Conservation (phyloP, 2,329 filamentous ascomycete genomes). For the Didymella keratinophila region DNA sequence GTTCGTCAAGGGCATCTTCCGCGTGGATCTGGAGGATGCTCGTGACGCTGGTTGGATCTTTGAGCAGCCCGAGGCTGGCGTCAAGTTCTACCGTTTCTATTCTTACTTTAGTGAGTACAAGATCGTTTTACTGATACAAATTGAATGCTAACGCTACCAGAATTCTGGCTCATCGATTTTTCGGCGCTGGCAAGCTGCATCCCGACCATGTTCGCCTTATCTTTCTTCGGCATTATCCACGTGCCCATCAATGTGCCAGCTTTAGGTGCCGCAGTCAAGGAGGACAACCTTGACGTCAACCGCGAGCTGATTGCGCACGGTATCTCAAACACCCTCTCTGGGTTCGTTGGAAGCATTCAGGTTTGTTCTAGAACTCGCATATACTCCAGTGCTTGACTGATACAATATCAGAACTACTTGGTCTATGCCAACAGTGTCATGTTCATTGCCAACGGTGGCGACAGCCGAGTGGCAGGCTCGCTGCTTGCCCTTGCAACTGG, state of each 20-base stretch:
- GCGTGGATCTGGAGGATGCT: constrained; percentile 71
- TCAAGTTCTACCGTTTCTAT: constrained; percentile 98
- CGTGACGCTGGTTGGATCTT: constrained; percentile 89
- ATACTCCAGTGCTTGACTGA: no score
- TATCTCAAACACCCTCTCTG: constrained; percentile 89
- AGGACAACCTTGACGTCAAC: constrained; percentile 91
- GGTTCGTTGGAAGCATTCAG: constrained; percentile 83
- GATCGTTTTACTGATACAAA: background rate
- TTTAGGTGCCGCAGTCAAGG: constrained; percentile 85
- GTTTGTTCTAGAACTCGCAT: constrained; percentile 47
- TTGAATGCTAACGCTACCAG: constrained; percentile 53
- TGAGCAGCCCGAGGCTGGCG: constrained; percentile 78
- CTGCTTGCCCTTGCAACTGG: constrained; percentile 83
- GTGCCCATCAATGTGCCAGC: constrained; percentile 98
- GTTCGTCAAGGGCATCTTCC: constrained; percentile 73
- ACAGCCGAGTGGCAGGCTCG: constrained; percentile 83
- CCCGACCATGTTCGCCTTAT: constrained; percentile 94
- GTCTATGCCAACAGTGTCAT: constrained; percentile 98
- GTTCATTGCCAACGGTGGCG: constrained; percentile 91
- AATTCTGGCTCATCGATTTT: constrained; percentile 84
- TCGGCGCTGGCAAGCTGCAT: constrained; percentile 81
- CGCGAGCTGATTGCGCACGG: constrained; percentile 92
- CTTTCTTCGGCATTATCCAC: constrained; percentile 96
- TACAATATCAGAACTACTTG: constrained; percentile 85
- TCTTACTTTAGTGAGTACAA: constrained; percentile 80